A percentile compares a stretch with the other conserved stretches of the same genome.
Evolutionary conservation across 2,329 filamentous ascomycete genomes (phyloP).

Genomic region (Metarhizium brunneum): DNA sequence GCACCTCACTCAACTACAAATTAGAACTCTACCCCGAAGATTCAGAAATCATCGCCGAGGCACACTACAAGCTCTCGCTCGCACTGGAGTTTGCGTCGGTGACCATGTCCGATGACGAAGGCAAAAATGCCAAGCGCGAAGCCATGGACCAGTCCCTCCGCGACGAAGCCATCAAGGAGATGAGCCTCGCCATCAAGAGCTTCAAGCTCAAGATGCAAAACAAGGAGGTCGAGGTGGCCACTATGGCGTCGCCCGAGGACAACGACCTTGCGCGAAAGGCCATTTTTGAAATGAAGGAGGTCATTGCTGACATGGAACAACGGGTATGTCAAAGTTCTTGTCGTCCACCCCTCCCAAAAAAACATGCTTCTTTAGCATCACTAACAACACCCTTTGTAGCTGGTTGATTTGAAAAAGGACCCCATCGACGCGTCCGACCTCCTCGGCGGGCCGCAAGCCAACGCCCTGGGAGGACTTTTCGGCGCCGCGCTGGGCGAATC

Average conservation of each 20-base stretch:
- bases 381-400: constrained; percentile 27
- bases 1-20: constrained; percentile 69
- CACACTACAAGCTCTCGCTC: constrained; percentile 91
- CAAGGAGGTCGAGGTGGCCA: constrained; percentile 58
- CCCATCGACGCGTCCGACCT: constrained; percentile 36
- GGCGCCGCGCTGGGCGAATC: constrained; percentile 55
- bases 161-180: constrained; percentile 60
- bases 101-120: constrained; percentile 45
- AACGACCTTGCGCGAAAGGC: constrained; percentile 52
- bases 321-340: constrained; percentile 39
- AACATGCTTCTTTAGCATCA: constrained; percentile 4
- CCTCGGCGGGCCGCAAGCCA: constrained; percentile 27
- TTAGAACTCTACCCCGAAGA: constrained; percentile 69
- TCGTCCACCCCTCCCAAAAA: background rate
- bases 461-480: constrained; percentile 49
- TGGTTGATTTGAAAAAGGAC: constrained; percentile 57
- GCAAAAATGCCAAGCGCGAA: constrained; percentile 35
- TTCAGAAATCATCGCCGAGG: constrained; percentile 81
- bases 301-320: constrained; percentile 71
- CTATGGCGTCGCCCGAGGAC: constrained; percentile 55
- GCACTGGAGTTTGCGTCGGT: constrained; percentile 90
- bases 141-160: constrained; percentile 59
- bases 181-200: constrained; percentile 65
- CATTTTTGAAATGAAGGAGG: constrained; percentile 67
- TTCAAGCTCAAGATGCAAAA: constrained; percentile 61